Conservation (phyloP, 2,329 filamentous ascomycete species). For the Trichoderma harzianum region DNA sequence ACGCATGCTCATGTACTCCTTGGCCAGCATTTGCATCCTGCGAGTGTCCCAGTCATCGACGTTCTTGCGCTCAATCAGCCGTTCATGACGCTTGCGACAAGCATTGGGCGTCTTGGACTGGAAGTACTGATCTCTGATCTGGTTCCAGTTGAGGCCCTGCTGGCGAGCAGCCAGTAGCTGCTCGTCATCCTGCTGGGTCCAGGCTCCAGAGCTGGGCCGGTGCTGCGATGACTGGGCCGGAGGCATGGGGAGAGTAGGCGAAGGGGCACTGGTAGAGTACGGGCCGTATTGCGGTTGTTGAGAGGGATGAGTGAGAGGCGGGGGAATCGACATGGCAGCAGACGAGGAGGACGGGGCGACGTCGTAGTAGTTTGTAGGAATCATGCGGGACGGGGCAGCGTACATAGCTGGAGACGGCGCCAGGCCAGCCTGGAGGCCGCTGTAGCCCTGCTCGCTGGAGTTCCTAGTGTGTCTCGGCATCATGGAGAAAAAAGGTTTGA, state of each 20-base stretch:
- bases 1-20: slow-evolving; percentile 74
- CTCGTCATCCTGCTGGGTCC: slow-evolving; percentile 72
- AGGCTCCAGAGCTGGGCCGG: slow-evolving; percentile 62
- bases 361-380: slow-evolving; percentile 41
- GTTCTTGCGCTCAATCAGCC: slow-evolving; percentile 71
- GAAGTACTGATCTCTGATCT: slow-evolving; percentile 75
- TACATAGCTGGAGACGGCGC: slow-evolving; percentile 40
- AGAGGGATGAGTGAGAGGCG: slow-evolving; percentile 3
- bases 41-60: slow-evolving; percentile 75
- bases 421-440: slow-evolving; percentile 40
- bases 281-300: slow-evolving; percentile 35
- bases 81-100: slow-evolving; percentile 84
- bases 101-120: slow-evolving; percentile 76
- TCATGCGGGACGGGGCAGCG: slow-evolving; percentile 36
- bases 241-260: slow-evolving; percentile 34
- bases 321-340: slow-evolving; percentile 12
- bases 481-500: slow-evolving; percentile 23
- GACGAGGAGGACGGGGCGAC: slow-evolving; percentile 9
- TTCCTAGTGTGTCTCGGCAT: slow-evolving; percentile 47
- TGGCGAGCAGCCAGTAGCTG: slow-evolving; percentile 68
- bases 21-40: slow-evolving; percentile 70
- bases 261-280: slow-evolving; percentile 35
- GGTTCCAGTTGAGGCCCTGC: slow-evolving; percentile 76
- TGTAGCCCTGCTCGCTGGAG: slow-evolving; percentile 35
- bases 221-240: slow-evolving; percentile 48